Conservation (phyloP, 2,329 filamentous ascomycete genomes). For the Samsoniella hepiali region DNA sequence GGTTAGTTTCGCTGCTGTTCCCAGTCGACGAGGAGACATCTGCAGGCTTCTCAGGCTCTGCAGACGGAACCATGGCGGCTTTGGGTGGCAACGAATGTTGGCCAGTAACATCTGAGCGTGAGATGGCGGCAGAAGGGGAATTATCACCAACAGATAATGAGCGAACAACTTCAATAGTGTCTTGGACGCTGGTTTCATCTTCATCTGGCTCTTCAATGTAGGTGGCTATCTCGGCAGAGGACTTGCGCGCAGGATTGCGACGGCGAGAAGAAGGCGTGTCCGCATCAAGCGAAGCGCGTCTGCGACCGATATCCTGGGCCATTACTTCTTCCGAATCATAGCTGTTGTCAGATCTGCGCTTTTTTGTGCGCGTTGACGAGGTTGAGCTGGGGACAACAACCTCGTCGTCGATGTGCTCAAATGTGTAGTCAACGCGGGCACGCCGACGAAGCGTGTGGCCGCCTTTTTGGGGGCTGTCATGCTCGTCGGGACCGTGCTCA, state of each 20-base stretch:
- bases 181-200: constrained; percentile 20
- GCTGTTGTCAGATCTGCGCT: constrained; percentile 35
- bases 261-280: constrained; percentile 38
- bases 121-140: neutral
- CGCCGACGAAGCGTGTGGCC: constrained; percentile 57
- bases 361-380: constrained; percentile 34
- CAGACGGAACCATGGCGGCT: neutral
- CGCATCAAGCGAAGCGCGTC: constrained; percentile 35
- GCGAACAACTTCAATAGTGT: constrained; percentile 13
- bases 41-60: neutral
- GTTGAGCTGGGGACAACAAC: constrained; percentile 34
- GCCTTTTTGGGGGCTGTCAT: constrained; percentile 52
- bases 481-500: constrained; percentile 41
- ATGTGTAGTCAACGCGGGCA: constrained; percentile 55
- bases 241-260: constrained; percentile 40
- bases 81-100: neutral
- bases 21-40: too few relatives aligned
- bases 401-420: constrained; percentile 52
- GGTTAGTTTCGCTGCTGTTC: too few relatives aligned
- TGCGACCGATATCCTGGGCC: constrained; percentile 32
- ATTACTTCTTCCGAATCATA: constrained; percentile 35
- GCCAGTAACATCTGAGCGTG: neutral
- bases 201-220: constrained; percentile 35
- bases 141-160: constrained; percentile 12
- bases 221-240: constrained; percentile 30